Evolutionary conservation across 768 basidiomycete genomes (phyloP).

Genomic region (Coprinellus aureogranulatus): DNA sequence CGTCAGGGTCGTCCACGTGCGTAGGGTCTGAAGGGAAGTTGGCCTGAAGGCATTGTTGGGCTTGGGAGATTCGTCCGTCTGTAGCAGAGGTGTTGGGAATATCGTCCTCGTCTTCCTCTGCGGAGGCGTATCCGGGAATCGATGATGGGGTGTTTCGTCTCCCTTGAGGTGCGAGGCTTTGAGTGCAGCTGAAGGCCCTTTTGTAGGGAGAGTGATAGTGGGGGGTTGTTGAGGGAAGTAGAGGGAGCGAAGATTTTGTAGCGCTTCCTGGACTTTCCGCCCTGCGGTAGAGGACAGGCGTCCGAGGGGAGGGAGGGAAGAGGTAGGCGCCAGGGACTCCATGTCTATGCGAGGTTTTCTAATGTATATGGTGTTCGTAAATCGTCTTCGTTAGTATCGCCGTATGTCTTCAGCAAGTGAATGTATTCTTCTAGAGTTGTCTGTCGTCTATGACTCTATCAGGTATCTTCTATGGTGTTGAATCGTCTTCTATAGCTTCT

Average conservation of each 20-base stretch:
- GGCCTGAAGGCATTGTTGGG: neutral
- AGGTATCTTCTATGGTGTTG: constrained; percentile 17
- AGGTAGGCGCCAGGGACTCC: constrained; percentile 37
- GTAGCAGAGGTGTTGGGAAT: constrained; percentile 7
- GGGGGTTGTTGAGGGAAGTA: constrained; percentile 47
- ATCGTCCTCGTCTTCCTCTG: constrained; percentile 47
- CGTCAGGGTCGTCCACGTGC: constrained; percentile 14
- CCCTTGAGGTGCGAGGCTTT: neutral
- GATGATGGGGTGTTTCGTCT: constrained; percentile 32
- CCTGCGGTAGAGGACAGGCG: constrained; percentile 41
- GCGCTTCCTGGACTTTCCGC: constrained; percentile 36
- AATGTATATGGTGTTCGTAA: neutral
- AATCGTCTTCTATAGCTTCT: constrained; percentile 18
- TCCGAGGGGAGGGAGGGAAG: constrained; percentile 57
- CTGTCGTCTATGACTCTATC: constrained; percentile 3
- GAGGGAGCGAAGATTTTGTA: constrained; percentile 35
- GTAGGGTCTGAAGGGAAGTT: constrained; percentile 7
- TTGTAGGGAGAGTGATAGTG: constrained; percentile 24
- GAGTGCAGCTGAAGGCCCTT: constrained; percentile 12
- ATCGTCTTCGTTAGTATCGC: neutral
- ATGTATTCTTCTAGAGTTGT: constrained; percentile 7
- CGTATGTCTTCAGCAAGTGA: neutral
- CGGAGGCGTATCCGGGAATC: constrained; percentile 81
- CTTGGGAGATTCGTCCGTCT: neutral
- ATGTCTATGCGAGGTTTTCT: neutral